Evolutionary conservation across 2,329 filamentous ascomycete species (phyloP), one percentile per base, ranked within the genome.

Genomic region (Diaporthe nobilis): DNA sequence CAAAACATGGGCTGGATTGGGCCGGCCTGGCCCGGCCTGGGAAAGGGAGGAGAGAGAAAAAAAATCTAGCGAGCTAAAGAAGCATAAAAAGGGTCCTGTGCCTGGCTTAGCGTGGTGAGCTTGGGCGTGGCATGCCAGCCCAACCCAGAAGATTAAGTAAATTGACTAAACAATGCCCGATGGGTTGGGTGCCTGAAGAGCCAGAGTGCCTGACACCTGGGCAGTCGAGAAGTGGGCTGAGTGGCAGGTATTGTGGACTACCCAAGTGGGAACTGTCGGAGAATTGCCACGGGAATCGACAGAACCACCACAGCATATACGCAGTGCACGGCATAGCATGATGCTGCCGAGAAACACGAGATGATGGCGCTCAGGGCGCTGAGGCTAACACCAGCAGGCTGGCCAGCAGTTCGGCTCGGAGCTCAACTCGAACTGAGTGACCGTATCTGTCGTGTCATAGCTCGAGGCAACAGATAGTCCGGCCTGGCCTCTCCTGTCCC

Each of bases 181-280:
- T 53, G 63, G 63, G 47, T 51, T 28, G 47, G 47, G 44, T 49
- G 47, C 28, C 63, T 37, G 34, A 65, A 49, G 37, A 34, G 25
- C 42, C 61, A 49, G 61, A 65, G 37, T 49, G 25, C 42, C 61
- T 65, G 61, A 65, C 61, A 3, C 17, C 42, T 65, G 61, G 61
- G 61, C 61, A 34, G 25, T 49, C 17, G 44, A 49, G n/a, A 31
- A 28, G 34, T 39, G 25, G 60, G 25, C 37, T 28, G 17, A 20
- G 60, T 44, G 60, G 37, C 60, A 63, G 58, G n/a, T 63, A 28
- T 63, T 63, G 60, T 63, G 60, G 60, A n/a, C n/a, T 31, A n/a
- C 37, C 60, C n/a, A 15, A 17, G 60, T 65, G 60, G 55, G 47
- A 71, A 58, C 65, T 57, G 47, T 58, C 73, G 73, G 73, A 68